These are phyloP conservation scores for Penicillium sp. DNA, from an alignment of 2,329 filamentous ascomycete genomes.

Conservation along the genomic window DNA sequence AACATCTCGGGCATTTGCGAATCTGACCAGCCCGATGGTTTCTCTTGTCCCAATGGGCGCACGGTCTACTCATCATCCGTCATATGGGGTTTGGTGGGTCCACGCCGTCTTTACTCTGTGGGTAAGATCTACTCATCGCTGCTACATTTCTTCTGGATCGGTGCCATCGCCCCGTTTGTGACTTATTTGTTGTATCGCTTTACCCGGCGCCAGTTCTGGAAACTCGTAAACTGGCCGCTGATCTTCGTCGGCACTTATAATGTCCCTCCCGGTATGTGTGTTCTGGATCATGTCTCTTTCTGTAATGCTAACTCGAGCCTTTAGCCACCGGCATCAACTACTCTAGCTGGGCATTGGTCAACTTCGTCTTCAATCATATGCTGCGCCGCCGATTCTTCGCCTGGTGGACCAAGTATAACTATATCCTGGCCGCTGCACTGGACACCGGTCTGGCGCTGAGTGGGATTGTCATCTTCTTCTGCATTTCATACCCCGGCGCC, in stretches of 20 bases:
- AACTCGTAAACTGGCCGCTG: conserved; percentile 34
- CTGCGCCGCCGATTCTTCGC: conserved; percentile 52
- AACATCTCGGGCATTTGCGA: conserved; percentile 53
- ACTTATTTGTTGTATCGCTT: conserved; percentile 27
- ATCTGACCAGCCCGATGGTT: conserved; percentile 35
- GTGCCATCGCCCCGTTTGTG: conserved; percentile 28
- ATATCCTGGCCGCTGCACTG: conserved; percentile 43
- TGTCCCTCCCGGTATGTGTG: conserved; percentile 24
- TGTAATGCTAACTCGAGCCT: too few species aligned
- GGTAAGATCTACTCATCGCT: conserved; percentile 50
- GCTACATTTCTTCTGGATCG: conserved; percentile 55
- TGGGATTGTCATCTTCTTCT: conserved; percentile 39
- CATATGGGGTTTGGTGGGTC: conserved; percentile 56
- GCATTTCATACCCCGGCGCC: conserved; percentile 33
- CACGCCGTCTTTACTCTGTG: conserved; percentile 51
- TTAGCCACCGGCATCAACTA: conserved; percentile 36
- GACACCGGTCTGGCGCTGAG: conserved; percentile 36
- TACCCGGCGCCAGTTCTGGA: conserved; percentile 35
- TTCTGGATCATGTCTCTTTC: neutral
- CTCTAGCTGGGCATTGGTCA: conserved; percentile 37
- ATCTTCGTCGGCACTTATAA: conserved; percentile 32
- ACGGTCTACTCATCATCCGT: conserved; percentile 58
- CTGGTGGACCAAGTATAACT: conserved; percentile 48
- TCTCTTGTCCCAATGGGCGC: conserved; percentile 54
- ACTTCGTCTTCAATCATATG: conserved; percentile 74